Percentiles rank a stretch among this genome's conserved stretches.
Evolutionary conservation across 2,329 filamentous ascomycete genomes (phyloP).

Genomic region (Xylariaceae sp.): DNA sequence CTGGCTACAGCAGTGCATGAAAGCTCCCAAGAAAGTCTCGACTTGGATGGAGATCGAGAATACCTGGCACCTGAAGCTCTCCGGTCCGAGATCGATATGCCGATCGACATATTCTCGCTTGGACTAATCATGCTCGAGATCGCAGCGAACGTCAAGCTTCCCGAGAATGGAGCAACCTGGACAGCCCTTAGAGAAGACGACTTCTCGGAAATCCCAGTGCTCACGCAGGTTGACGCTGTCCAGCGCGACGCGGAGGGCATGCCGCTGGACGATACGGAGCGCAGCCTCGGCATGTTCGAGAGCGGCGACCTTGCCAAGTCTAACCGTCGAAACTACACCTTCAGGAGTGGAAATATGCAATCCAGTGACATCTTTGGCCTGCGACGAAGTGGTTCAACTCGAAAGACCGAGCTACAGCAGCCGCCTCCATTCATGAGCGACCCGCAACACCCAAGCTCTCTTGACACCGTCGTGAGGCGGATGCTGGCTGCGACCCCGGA

Average conservation of each 20-base stretch:
- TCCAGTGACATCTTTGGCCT: constrained; percentile 42
- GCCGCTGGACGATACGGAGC: constrained; percentile 44
- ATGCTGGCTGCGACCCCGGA: constrained; percentile 77
- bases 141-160: constrained; percentile 86
- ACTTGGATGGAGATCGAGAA: constrained; percentile 90
- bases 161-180: constrained; percentile 90
- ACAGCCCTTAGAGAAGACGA: constrained; percentile 83
- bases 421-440: constrained; percentile 90
- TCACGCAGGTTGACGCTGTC: constrained; percentile 72
- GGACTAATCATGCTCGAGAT: constrained; percentile 94
- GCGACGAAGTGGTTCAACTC: constrained; percentile 42
- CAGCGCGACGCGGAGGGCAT: constrained; percentile 70
- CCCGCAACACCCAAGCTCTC: constrained; percentile 61
- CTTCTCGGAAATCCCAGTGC: constrained; percentile 78
- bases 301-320: constrained; percentile 20
- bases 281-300: constrained; percentile 32
- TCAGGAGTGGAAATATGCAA: constrained; percentile 24
- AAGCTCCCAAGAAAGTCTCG: constrained; percentile 51
- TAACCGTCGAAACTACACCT: constrained; percentile 22
- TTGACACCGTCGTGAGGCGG: constrained; percentile 78
- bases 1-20: constrained; percentile 53
- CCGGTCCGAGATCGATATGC: constrained; percentile 78
- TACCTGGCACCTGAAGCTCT: constrained; percentile 95
- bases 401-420: constrained; percentile 47
- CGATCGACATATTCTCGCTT: constrained; percentile 88